These are phyloP conservation scores for Leishmania tropica DNA, from an alignment of 208 protist genomes.

Conservation along the genomic window DNA sequence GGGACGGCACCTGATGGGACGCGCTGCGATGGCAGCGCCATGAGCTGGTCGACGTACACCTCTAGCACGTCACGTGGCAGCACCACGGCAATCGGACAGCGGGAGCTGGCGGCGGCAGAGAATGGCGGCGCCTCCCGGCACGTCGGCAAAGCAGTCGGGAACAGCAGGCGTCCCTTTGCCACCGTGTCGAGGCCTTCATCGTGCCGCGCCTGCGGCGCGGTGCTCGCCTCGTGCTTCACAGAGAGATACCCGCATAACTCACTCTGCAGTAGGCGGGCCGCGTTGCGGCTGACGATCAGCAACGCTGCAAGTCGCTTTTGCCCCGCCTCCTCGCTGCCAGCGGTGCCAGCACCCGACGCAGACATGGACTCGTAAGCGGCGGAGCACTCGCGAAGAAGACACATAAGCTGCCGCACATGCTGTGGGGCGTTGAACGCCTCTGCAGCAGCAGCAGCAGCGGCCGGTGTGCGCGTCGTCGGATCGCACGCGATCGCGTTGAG, in stretches of 20 bases:
- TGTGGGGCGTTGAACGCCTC: constrained; percentile 11
- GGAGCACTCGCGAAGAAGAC: constrained; percentile 5
- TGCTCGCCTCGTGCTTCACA: neutral
- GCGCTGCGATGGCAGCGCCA: constrained; percentile 21
- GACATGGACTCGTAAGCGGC: neutral
- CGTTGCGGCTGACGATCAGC: constrained; percentile 56
- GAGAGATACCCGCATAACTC: constrained; percentile 50
- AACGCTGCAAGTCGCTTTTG: constrained; percentile 36
- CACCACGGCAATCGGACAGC: constrained; percentile 17
- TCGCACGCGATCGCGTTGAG: constrained; percentile 25
- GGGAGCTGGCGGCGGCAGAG: neutral
- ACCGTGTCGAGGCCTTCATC: neutral
- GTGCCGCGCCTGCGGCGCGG: neutral
- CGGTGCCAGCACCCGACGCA: neutral
- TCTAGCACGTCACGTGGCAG: constrained; percentile 12
- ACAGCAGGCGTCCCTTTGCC: neutral
- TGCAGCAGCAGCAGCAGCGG: neutral
- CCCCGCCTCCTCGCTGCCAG: neutral
- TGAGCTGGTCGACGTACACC: constrained; percentile 26
- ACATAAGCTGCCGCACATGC: constrained; percentile 23
- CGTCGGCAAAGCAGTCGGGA: constrained; percentile 6
- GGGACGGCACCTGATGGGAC: constrained; percentile 36
- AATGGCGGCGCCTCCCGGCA: constrained; percentile 10
- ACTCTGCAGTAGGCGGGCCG: constrained; percentile 58
- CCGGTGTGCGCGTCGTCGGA: neutral